Evolutionary conservation across 257 asterid species (phyloP).

Genomic region (Cruciata laevipes): DNA sequence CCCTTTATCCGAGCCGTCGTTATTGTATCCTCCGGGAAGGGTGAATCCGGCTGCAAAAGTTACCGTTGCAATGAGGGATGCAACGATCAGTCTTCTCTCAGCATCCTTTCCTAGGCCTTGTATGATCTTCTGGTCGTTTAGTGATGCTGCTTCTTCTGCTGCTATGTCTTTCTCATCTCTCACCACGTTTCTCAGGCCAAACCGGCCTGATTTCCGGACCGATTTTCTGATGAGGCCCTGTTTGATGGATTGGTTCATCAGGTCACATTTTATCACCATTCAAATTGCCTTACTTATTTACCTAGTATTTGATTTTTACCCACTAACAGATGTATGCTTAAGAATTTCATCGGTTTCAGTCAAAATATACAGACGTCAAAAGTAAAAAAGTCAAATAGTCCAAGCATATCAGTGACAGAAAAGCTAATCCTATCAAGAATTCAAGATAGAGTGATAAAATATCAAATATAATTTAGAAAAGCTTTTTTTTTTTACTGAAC

Average conservation of each 20-base stretch:
- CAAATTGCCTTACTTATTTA: too few species aligned
- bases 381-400: too few species aligned
- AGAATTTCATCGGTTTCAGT: too few species aligned
- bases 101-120: slow-evolving; percentile 5
- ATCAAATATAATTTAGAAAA: too few species aligned
- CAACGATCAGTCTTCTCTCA: slow-evolving; percentile 10
- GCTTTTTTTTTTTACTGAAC: too few species aligned
- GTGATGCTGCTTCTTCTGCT: not conserved
- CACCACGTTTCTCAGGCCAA: slow-evolving; percentile 11
- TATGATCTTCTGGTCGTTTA: not conserved
- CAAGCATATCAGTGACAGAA: too few species aligned
- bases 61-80: slow-evolving; percentile 13
- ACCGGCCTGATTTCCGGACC: not conserved
- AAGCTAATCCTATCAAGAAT: too few species aligned
- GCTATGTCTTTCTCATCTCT: slow-evolving; percentile 7
- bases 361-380: too few species aligned
- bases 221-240: slow-evolving; percentile 9
- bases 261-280: not conserved
- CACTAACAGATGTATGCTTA: too few species aligned
- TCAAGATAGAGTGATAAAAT: too few species aligned
- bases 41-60: slow-evolving; percentile 21
- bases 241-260: not conserved
- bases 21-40: slow-evolving; percentile 17
- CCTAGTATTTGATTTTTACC: too few species aligned
- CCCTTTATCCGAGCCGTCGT: slow-evolving; percentile 5